Base-by-base conservation (phyloP, 768 basidiomycete genomes). In the Candolleomyces aberdarensis region DNA sequence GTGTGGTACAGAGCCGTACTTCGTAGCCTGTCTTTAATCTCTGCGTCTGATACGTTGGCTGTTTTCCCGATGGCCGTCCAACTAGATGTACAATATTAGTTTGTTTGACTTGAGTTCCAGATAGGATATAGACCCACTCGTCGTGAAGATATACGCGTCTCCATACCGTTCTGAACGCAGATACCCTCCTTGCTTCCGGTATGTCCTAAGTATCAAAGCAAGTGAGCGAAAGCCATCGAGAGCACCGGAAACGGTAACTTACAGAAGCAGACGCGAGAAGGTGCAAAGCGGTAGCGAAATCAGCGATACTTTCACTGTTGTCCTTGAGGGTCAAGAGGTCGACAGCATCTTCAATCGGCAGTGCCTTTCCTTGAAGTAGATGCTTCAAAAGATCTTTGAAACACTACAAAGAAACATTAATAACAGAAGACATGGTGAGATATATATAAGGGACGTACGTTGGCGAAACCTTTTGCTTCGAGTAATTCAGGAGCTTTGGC, bases 241-340 rank as follows among this genome's bases (percentile, higher is more conserved):
- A 9, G 41, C 8, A 43, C n/a, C n/a, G n/a, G n/a, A n/a, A n/a
- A n/a, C n/a, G n/a, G n/a, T n/a, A n/a, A n/a, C n/a, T n/a, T 66
- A 87, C 87, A 64, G 80, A 74, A 7, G 76, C 81, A 44, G 79
- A 83, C n/a, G 74, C 74, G 54, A 91, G 80, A 50, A 96, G 72
- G 40, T 87, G 85, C 63, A 92, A 72, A 22, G 89, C 87, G 14
- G 85, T 88, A 0, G 83, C 79, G 71, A 84, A 92, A 69, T 92
- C 87, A 13, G 85, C 84, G 14, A 83, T 68, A 22, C 79, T 76
- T 54, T 80, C 70, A 41, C 67, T 57, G 65, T 94, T 94, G 69
- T 96, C 90, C 71, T 95, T 95, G 63, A 97, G 72, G 3, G 91
- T 92, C 66, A 96, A 74, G 14, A 94, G 76, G 67, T 98, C 96